Base-by-base conservation (phyloP, 768 basidiomycete species). In the Lactarius vividus region DNA sequence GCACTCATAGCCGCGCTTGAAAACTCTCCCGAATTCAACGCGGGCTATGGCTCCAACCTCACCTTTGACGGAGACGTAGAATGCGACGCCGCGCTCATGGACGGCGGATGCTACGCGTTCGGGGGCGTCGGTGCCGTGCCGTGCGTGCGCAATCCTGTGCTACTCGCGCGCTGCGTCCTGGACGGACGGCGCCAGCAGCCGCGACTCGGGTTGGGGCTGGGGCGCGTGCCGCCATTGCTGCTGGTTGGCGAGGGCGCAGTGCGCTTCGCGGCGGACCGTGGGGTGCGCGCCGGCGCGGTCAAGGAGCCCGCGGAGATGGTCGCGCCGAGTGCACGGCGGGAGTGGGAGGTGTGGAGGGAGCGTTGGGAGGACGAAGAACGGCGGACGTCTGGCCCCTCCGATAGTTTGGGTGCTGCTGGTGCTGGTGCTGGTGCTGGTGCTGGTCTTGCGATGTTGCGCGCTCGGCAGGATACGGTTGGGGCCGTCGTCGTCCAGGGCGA, bases 21-120 rank as follows among this genome's bases (percentile, higher is more conserved):
- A 35, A 33, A 59, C 23, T 31, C 57, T 3, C 52, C 46, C 10
- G 49, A 29, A 42, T 40, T 57, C 20, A 60, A 42, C 40, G 59
- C 66, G 88, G 90, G 91, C 1, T 85, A 82, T 66, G 91, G 92
- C 4, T 91, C 92, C 2, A 94, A 93, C 73, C 77, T 94, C 55
- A 92, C 89, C 0, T 68, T 87, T 3, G 79, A 83, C n/a, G 91
- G 92, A 16, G 78, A 77, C 2, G 91, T 92, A 20, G 92, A 94
- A 76, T 93, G 92, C 70, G 92, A 94, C 70, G 91, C 92, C 9
- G 82, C 89, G 15, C 78, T 93, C 63, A 90, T 91, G 86, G 76
- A 79, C 26, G 82, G 83, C 26, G 1, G 39, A 54, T 16, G 58
- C 53, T 7, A 31, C 29, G 74, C 76, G n/a, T 94, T 89, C 72